These are phyloP conservation scores for Pseudogymnoascus sp. DNA, from an alignment of 2,329 filamentous ascomycete genomes.

Conservation along the genomic window DNA sequence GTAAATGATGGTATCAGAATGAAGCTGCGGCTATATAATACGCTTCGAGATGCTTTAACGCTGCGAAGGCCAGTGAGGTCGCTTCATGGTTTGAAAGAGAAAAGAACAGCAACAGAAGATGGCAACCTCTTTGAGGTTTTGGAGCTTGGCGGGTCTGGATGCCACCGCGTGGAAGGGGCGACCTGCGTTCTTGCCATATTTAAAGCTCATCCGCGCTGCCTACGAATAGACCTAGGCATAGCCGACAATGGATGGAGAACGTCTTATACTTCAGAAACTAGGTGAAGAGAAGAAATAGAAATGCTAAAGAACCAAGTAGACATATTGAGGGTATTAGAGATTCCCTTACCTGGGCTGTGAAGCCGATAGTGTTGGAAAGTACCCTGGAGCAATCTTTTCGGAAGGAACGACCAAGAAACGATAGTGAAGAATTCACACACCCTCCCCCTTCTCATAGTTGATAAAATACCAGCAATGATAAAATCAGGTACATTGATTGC, in stretches of 20 bases:
- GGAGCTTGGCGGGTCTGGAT: not conserved
- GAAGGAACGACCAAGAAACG: not conserved
- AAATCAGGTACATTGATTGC: constrained; percentile 6
- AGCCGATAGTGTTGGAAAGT: not conserved
- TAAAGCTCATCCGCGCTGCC: not conserved
- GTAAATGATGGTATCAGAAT: not conserved
- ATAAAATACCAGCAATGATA: not conserved
- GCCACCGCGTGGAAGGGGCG: not conserved
- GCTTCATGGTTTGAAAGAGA: not conserved
- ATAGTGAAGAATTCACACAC: not conserved
- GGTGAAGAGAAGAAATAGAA: not conserved
- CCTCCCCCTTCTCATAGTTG: not conserved
- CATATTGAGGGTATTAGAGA: not conserved
- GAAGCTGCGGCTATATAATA: not conserved
- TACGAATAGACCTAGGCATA: not conserved
- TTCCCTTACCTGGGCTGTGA: not conserved
- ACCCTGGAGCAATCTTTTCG: not conserved
- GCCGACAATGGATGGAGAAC: not conserved
- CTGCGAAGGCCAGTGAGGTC: constrained; percentile 1
- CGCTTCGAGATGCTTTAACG: not conserved
- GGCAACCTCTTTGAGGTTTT: not conserved
- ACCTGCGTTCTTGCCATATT: not conserved
- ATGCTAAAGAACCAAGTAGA: not conserved
- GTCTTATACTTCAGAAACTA: too few species aligned
- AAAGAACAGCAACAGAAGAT: not conserved